A percentile compares a stretch with the other conserved stretches of the same genome.
These are phyloP conservation scores for Acrodontium crateriforme DNA, from an alignment of 2,329 filamentous ascomycete species.

Conservation along the genomic window DNA sequence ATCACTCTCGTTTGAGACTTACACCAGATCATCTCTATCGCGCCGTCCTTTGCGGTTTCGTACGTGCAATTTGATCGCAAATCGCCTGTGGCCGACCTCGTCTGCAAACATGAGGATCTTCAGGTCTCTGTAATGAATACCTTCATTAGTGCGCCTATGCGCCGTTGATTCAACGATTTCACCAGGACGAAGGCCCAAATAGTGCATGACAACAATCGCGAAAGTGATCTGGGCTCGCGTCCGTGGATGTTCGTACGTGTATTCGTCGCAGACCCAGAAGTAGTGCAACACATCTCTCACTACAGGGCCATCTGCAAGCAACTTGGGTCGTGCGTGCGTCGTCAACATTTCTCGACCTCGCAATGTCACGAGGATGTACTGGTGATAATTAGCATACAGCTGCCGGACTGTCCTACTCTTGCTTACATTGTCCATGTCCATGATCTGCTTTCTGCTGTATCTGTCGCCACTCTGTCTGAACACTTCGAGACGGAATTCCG, in stretches of 20 bases:
- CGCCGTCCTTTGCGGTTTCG: conserved; percentile 3
- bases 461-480: no score
- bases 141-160: conserved; percentile 4
- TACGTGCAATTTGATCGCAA: conserved; percentile 1
- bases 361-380: no score
- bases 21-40: conserved; percentile 1
- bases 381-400: no score
- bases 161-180: conserved; percentile 4
- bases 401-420: no score
- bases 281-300: conserved; percentile 5
- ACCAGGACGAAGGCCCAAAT: conserved; percentile 5
- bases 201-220: conserved; percentile 3
- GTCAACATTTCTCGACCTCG: conserved; percentile 1
- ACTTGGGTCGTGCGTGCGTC: conserved; percentile 1
- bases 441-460: no score
- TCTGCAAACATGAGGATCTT: neutral
- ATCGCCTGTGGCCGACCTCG: neutral
- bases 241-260: conserved; percentile 3
- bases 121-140: conserved; percentile 4
- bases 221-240: conserved; percentile 4
- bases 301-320: conserved; percentile 3
- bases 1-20: no score
- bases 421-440: no score
- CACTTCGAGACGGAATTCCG: no score
- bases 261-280: conserved; percentile 6